Evolutionary conservation across 2,329 filamentous ascomycete genomes (phyloP).

Genomic region (Aspergillus hortae): DNA sequence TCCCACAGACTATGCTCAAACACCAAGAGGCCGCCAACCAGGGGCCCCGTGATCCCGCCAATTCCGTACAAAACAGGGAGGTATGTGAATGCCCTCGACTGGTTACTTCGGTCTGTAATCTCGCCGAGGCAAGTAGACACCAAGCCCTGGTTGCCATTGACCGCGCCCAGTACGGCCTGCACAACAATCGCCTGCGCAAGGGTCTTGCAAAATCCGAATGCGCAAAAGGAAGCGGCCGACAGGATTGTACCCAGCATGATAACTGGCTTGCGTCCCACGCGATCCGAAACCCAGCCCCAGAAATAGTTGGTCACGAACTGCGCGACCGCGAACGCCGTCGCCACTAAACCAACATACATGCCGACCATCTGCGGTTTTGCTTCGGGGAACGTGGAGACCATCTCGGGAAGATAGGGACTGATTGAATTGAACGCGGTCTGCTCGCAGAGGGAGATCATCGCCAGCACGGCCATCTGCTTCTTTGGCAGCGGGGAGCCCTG

Average conservation of each 20-base stretch:
- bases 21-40: conserved; percentile 82
- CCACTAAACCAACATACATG: conserved; percentile 84
- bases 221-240: conserved; percentile 74
- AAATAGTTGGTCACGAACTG: conserved; percentile 91
- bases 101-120: conserved; percentile 91
- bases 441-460: conserved; percentile 84
- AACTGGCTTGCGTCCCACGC: conserved; percentile 75
- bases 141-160: conserved; percentile 93
- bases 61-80: conserved; percentile 94
- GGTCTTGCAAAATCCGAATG: conserved; percentile 80
- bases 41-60: conserved; percentile 86
- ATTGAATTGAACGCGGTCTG: conserved; percentile 98
- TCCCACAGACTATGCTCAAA: conserved; percentile 58
- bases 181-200: conserved; percentile 83
- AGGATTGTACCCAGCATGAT: conserved; percentile 79
- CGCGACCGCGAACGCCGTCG: conserved; percentile 85
- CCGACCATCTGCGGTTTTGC: conserved; percentile 70
- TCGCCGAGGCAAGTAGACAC: conserved; percentile 93
- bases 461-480: conserved; percentile 77
- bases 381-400: conserved; percentile 82
- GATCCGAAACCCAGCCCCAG: conserved; percentile 81
- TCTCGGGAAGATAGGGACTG: conserved; percentile 87
- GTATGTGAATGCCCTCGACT: conserved; percentile 90
- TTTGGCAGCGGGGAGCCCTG: conserved; percentile 70
- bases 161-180: conserved; percentile 83